Percentiles rank a stretch among this genome's conserved stretches.
Conservation (phyloP, 305 asterid species). For the Caryopteris hybrid region DNA sequence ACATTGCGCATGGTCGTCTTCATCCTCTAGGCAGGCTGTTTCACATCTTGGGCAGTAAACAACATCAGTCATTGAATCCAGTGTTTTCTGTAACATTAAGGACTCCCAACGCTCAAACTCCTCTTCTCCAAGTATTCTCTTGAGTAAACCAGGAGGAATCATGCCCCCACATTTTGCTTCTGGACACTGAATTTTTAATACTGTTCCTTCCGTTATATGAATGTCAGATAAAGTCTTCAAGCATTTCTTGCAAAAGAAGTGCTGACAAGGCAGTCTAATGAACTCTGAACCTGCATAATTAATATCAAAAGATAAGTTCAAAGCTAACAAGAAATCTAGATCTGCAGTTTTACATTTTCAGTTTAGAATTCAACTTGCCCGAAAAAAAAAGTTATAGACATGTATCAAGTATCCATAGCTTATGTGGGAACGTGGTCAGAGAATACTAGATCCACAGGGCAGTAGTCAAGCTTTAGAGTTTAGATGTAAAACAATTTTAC, state of each 20-base stretch:
- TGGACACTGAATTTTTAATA: conserved; percentile 70
- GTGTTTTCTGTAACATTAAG: conserved; percentile 64
- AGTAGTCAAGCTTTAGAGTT: conserved; percentile 1
- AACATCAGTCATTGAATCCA: conserved; percentile 87
- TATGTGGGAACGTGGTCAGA: background rate
- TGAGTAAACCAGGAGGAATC: conserved; percentile 85
- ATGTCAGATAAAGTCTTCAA: conserved; percentile 70
- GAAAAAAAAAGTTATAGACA: background rate
- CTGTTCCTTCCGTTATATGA: conserved; percentile 79
- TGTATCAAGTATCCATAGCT: background rate
- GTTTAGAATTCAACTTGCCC: background rate
- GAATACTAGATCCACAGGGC: no score
- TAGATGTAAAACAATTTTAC: background rate
- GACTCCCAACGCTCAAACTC: conserved; percentile 84
- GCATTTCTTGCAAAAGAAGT: conserved; percentile 73
- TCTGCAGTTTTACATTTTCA: background rate
- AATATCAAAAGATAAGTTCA: background rate
- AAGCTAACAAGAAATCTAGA: background rate
- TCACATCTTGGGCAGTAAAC: conserved; percentile 95
- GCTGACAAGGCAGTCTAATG: conserved; percentile 75
- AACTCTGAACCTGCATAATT: conserved; percentile 68
- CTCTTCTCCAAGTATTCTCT: conserved; percentile 60
- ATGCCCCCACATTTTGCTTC: conserved; percentile 79
- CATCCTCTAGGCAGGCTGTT: conserved; percentile 81
- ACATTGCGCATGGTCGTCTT: conserved; percentile 80